These are phyloP conservation scores for Rutstroemia sp. DNA, from an alignment of 2,329 filamentous ascomycete species.

Conservation along the genomic window DNA sequence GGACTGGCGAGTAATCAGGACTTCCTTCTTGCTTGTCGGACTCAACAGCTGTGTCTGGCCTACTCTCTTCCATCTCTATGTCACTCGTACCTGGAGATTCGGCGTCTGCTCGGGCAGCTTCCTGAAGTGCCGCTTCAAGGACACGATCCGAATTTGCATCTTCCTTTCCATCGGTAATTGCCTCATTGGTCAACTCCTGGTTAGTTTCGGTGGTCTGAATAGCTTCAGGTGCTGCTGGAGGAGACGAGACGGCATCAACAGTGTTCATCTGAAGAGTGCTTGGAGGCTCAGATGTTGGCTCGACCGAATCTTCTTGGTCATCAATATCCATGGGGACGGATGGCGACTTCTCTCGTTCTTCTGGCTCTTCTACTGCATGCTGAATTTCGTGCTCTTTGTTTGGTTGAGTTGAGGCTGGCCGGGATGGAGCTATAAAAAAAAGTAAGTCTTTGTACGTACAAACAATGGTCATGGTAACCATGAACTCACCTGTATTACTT, in stretches of 20 bases:
- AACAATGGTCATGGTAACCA: neutral
- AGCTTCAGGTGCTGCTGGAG: neutral
- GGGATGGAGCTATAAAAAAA: neutral
- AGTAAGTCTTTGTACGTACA: slow-evolving; percentile 2
- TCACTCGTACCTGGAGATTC: slow-evolving; percentile 16
- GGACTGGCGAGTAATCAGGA: slow-evolving; percentile 20
- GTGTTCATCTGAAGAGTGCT: too few relatives aligned
- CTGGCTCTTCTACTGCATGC: neutral
- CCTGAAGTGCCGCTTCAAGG: slow-evolving; percentile 25
- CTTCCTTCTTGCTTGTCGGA: slow-evolving; percentile 15
- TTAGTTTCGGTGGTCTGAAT: neutral
- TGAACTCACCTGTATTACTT: slow-evolving; percentile 22
- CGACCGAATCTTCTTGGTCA: neutral
- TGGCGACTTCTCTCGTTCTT: neutral
- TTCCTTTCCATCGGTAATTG: neutral
- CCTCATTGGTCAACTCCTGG: neutral
- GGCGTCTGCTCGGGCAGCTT: slow-evolving; percentile 23
- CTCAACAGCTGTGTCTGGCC: slow-evolving; percentile 13
- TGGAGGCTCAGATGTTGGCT: neutral
- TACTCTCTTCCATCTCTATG: slow-evolving; percentile 21
- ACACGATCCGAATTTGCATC: slow-evolving; percentile 13
- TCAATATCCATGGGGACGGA: slow-evolving; percentile 3
- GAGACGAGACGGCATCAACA: neutral
- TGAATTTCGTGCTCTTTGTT: neutral
- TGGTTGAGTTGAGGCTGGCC: neutral